These are phyloP conservation scores for Neurospora tetraspora DNA, from an alignment of 495 filamentous ascomycete species.

Conservation along the genomic window DNA sequence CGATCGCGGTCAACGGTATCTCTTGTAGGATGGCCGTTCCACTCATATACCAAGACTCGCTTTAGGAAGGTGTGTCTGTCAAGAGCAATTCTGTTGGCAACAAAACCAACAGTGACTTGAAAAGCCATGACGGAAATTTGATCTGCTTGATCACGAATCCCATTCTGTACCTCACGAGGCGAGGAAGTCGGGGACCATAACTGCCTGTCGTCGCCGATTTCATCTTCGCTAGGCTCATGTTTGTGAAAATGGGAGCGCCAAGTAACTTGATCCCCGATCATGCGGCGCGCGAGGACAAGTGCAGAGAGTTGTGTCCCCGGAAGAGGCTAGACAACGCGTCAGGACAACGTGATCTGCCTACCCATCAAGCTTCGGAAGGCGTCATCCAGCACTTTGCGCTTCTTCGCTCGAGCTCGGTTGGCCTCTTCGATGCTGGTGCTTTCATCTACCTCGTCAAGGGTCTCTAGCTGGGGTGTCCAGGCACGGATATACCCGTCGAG, in stretches of 20 bases:
- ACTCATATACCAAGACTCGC: neutral
- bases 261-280: neutral
- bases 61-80: neutral
- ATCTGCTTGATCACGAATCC: neutral
- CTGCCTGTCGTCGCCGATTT: neutral
- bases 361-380: constrained; percentile 43
- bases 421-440: constrained; percentile 23
- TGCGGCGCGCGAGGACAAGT: neutral
- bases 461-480: constrained; percentile 45
- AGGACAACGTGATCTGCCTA: constrained; percentile 42
- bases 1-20: neutral
- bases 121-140: neutral
- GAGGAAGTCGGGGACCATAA: neutral
- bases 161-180: neutral
- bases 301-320: neutral
- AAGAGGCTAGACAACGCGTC: neutral
- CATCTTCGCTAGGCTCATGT: neutral
- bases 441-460: constrained; percentile 35
- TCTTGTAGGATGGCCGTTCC: neutral
- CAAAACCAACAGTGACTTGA: neutral
- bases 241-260: neutral
- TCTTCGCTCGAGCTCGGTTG: constrained; percentile 34
- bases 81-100: neutral
- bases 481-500: constrained; percentile 47
- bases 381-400: constrained; percentile 53